These are phyloP conservation scores for Pseudomonodictys pantanalensis DNA, from an alignment of 495 filamentous ascomycete genomes.

Conservation along the genomic window DNA sequence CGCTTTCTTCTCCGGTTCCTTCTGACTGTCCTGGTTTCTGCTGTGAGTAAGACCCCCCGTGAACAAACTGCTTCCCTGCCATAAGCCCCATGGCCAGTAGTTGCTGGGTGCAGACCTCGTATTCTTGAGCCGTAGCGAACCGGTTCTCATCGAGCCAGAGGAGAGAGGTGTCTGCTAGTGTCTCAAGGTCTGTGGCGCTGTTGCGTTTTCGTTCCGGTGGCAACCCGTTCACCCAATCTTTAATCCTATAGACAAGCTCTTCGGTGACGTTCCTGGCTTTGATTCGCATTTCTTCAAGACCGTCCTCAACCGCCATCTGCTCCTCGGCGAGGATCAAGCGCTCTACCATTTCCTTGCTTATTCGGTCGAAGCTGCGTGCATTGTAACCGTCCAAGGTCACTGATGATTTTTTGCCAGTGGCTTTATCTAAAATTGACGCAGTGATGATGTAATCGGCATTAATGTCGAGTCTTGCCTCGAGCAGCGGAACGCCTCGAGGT, in stretches of 20 bases:
- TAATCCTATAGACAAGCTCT: neutral
- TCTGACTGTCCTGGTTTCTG: neutral
- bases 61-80: neutral
- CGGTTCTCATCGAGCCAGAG: neutral
- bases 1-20: neutral
- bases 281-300: neutral
- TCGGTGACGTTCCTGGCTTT: neutral
- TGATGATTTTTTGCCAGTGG: neutral
- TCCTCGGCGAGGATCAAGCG: neutral
- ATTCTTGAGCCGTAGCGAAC: neutral
- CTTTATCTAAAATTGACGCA: neutral
- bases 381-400: neutral
- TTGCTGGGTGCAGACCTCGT: neutral
- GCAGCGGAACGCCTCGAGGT: neutral
- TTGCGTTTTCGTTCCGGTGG: neutral
- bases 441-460: neutral
- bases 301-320: neutral
- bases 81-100: neutral
- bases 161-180: neutral
- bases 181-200: neutral
- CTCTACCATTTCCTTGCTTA: neutral
- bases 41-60: neutral
- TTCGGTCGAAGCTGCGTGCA: neutral
- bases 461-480: neutral
- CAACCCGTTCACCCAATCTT: neutral